Conservation (phyloP, 2,329 filamentous ascomycete genomes). For the Penicillium decumbens region DNA sequence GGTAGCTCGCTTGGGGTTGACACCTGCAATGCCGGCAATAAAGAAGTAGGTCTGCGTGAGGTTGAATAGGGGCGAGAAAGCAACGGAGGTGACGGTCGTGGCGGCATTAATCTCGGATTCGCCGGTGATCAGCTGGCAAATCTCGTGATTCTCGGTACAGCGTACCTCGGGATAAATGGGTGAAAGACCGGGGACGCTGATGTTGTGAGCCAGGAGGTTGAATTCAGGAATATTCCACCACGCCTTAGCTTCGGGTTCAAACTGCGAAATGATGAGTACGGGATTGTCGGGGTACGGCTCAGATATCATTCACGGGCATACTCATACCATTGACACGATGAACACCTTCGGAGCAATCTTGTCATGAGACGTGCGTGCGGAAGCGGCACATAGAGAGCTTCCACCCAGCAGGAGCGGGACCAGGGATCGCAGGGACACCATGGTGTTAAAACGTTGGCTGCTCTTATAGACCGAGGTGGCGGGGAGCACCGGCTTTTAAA, state of each 20-base stretch:
- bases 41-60: constrained; percentile 66
- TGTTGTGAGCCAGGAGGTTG: constrained; percentile 54
- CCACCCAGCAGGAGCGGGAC: constrained; percentile 15
- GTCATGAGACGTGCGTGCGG: background rate
- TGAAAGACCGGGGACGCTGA: constrained; percentile 60
- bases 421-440: constrained; percentile 10
- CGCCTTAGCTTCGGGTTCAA: constrained; percentile 56
- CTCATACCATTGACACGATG: constrained; percentile 42
- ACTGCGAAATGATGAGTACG: constrained; percentile 41
- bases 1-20: constrained; percentile 64
- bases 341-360: constrained; percentile 40
- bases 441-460: background rate
- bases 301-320: constrained; percentile 9
- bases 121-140: constrained; percentile 67
- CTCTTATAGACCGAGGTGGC: background rate
- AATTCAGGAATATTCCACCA: constrained; percentile 58
- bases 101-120: constrained; percentile 73
- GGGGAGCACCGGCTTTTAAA: background rate
- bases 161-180: constrained; percentile 61
- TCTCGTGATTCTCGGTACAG: constrained; percentile 56
- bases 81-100: constrained; percentile 58
- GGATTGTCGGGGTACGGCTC: background rate
- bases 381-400: constrained; percentile 10
- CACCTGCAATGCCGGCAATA: constrained; percentile 67
- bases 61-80: constrained; percentile 60